Percentiles rank a stretch among this genome's conserved stretches.
Evolutionary conservation across 768 basidiomycete genomes (phyloP).

Genomic region (Jaapia argillacea): DNA sequence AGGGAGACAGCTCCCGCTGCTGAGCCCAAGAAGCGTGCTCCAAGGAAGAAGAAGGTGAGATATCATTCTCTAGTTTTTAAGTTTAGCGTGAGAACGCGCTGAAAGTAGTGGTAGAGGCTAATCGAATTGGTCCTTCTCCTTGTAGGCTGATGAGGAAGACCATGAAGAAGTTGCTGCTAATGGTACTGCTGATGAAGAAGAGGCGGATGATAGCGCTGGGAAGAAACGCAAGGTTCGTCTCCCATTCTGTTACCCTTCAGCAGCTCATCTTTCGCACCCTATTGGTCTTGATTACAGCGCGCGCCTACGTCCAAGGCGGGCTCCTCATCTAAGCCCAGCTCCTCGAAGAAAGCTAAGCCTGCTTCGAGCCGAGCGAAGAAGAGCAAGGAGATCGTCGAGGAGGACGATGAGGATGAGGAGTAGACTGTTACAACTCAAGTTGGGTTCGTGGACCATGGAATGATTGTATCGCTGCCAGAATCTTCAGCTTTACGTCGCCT

Average conservation of each 20-base stretch:
- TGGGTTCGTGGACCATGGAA: too few species aligned
- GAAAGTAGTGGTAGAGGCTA: slow-evolving; percentile 28
- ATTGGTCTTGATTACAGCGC: slow-evolving; percentile 4
- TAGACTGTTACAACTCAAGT: too few species aligned
- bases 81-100: too few species aligned
- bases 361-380: slow-evolving; percentile 22
- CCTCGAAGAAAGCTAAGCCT: slow-evolving; percentile 28
- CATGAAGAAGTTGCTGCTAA: slow-evolving; percentile 39
- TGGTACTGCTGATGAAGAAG: slow-evolving; percentile 23
- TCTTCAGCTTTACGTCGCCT: too few species aligned
- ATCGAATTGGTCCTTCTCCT: slow-evolving; percentile 36
- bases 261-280: too few species aligned
- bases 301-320: slow-evolving; percentile 2
- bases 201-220: slow-evolving; percentile 6
- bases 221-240: slow-evolving; percentile 66
- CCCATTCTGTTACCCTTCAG: neutral
- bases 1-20: slow-evolving; percentile 30
- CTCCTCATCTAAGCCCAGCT: neutral
- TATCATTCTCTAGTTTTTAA: neutral
- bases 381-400: slow-evolving; percentile 38
- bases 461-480: too few species aligned
- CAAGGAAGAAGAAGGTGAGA: slow-evolving; percentile 28
- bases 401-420: slow-evolving; percentile 26
- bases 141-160: slow-evolving; percentile 29
- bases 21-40: slow-evolving; percentile 31